Base-by-base conservation (phyloP, 2,329 filamentous ascomycete species). In the Diaporthe sp. region DNA sequence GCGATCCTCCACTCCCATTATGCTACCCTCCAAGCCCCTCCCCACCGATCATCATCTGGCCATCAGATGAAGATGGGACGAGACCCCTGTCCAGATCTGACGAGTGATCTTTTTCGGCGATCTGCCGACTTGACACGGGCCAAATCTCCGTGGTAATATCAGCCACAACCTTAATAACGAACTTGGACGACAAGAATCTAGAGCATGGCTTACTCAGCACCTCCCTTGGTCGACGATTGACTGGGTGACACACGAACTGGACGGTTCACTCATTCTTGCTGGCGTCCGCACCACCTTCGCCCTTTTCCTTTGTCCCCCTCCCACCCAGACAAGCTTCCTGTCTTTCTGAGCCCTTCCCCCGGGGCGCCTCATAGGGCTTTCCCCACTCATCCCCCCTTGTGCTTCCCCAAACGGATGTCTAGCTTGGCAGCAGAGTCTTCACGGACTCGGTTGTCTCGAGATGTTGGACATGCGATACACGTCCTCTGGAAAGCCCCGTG, bases 41-140 rank as follows among this genome's bases (percentile, higher is more conserved):
- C 46, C 65, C 65, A 68, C 46, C 65, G 65, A 68, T 68, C 65
- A 68, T 39, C 65, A 68, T 39, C 65, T 53, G 65, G 13, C 61
- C 65, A 53, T 68, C 46, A 42, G 65, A 68, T 53, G 46, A 68
- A 42, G 46, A 68, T 68, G 31, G 65, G 65, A 68, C 28, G 46
- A 53, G 25, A 68, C 53, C 46, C 65, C 53, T 68, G 65, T 53
- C 65, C 46, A 51, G 46, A 53, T 68, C 65, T 68, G 46, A 68
- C 34, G 31, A 68, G 22, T 39, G 31, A 53, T 68, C 62, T 25
- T 39, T 65, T 53, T 68, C 46, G 65, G 46, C 65, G 65, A 68
- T 68, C 65, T 68, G 65, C 65, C 65, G 65, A 68, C 65, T 68
- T 39, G 31, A 53, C 46, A 42, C 61, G 61, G 44, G 61, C 61